These are phyloP conservation scores for Pyrus bretschneideri DNA, from an alignment of 306 rosid genomes.

Conservation along the genomic window DNA sequence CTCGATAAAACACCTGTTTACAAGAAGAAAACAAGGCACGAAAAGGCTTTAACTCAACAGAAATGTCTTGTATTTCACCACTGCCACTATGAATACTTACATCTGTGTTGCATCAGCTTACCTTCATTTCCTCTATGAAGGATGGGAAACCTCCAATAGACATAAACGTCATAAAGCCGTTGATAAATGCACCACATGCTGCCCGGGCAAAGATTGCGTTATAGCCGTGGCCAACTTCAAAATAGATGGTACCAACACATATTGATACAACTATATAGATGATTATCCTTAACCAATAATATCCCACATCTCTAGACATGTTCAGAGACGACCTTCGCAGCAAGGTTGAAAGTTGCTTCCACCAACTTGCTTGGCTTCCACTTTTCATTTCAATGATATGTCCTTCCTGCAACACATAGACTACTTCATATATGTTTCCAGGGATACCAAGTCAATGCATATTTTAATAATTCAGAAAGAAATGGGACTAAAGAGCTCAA, in stretches of 20 bases:
- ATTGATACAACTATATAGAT: conserved; percentile 72
- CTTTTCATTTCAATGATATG: conserved; percentile 24
- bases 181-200: conserved; percentile 89
- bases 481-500: not conserved
- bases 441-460: not conserved
- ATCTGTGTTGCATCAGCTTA: conserved; percentile 7
- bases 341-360: conserved; percentile 72
- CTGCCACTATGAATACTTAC: not conserved
- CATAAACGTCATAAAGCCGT: conserved; percentile 99
- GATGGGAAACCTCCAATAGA: conserved; percentile 98
- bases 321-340: conserved; percentile 72
- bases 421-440: not conserved
- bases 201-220: conserved; percentile 89
- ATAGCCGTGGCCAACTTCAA: conserved; percentile 70
- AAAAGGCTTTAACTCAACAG: not conserved
- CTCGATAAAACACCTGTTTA: conserved; percentile 74
- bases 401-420: conserved; percentile 47
- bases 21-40: conserved; percentile 2
- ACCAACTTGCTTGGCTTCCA: conserved; percentile 81
- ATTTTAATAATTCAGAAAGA: not conserved
- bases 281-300: conserved; percentile 89
- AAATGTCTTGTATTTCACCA: not conserved
- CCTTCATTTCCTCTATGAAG: conserved; percentile 95
- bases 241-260: conserved; percentile 92
- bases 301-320: conserved; percentile 97